A percentile compares a stretch with the other conserved stretches of the same genome.
These are phyloP conservation scores for Saxophila tyrrhenica DNA, from an alignment of 495 filamentous ascomycete species.

Conservation along the genomic window DNA sequence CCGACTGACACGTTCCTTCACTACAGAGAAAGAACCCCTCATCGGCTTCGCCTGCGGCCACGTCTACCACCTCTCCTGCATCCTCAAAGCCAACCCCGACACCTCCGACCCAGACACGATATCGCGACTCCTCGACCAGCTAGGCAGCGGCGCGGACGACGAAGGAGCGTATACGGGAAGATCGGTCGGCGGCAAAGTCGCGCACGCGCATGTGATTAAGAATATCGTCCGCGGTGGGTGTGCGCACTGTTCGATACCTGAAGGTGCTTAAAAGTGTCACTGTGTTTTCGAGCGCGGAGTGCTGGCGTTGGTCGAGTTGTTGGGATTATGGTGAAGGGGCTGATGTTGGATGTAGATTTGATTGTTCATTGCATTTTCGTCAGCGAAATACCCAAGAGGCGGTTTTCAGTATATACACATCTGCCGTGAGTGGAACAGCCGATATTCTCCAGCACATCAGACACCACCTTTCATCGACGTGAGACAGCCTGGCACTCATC, in stretches of 20 bases:
- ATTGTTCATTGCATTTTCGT: neutral
- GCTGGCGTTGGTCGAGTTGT: neutral
- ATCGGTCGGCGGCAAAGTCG: conserved; percentile 77
- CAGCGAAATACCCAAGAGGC: neutral
- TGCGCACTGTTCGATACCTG: conserved; percentile 8
- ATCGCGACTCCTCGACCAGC: conserved; percentile 29
- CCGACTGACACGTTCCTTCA: neutral
- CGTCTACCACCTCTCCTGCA: conserved; percentile 75
- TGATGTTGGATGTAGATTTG: neutral
- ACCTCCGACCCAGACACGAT: conserved; percentile 23
- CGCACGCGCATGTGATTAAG: conserved; percentile 66
- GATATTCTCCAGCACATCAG: too few species aligned
- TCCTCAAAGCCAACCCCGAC: conserved; percentile 38
- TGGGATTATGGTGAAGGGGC: neutral
- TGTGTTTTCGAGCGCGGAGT: conserved; percentile 9
- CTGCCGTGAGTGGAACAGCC: too few species aligned
- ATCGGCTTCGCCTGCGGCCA: conserved; percentile 89
- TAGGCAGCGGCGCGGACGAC: conserved; percentile 33
- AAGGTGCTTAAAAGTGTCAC: conserved; percentile 6
- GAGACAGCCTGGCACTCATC: too few species aligned
- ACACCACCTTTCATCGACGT: too few species aligned
- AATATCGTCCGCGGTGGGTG: conserved; percentile 54
- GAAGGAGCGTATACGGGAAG: conserved; percentile 34
- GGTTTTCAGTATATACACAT: too few species aligned
- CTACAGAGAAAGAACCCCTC: conserved; percentile 31